These are phyloP conservation scores for Sesbania bispinosa DNA, from an alignment of 306 rosid species.

Conservation along the genomic window DNA sequence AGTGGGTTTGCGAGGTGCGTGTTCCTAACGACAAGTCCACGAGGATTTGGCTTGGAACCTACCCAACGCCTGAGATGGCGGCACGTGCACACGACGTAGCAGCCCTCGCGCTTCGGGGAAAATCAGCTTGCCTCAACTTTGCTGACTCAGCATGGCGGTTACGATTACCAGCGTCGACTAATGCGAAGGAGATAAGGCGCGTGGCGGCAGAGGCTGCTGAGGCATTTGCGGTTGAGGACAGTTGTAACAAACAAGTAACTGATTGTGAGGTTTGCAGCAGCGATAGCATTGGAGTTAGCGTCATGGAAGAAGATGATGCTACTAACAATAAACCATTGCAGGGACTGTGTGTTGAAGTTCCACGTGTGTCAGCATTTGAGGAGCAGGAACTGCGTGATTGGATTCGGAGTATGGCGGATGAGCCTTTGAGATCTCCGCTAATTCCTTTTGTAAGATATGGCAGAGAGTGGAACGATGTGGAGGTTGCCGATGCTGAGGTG, in stretches of 20 bases:
- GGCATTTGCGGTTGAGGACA: constrained; percentile 27
- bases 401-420: constrained; percentile 47
- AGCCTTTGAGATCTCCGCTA: constrained; percentile 53
- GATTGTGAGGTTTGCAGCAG: constrained; percentile 26
- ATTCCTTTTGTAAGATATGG: not conserved
- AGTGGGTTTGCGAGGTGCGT: constrained; percentile 84
- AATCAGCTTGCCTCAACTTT: constrained; percentile 67
- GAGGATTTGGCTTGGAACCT: constrained; percentile 85
- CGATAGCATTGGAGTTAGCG: not conserved
- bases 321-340: not conserved
- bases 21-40: constrained; percentile 57
- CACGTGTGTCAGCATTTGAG: constrained; percentile 18
- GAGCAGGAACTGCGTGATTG: constrained; percentile 37
- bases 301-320: not conserved
- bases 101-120: constrained; percentile 52
- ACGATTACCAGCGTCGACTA: constrained; percentile 36
- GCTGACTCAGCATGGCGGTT: constrained; percentile 74
- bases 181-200: constrained; percentile 45
- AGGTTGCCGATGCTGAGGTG: constrained; percentile 23
- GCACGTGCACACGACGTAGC: constrained; percentile 96
- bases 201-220: constrained; percentile 67
- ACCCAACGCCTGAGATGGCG: constrained; percentile 79
- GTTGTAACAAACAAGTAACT: not conserved
- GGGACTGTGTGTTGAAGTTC: constrained; percentile 32
- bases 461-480: constrained; percentile 26